These are phyloP conservation scores for Coemansia umbellata DNA, from an alignment of 192 early-diverging fungal genomes.

Conservation along the genomic window DNA sequence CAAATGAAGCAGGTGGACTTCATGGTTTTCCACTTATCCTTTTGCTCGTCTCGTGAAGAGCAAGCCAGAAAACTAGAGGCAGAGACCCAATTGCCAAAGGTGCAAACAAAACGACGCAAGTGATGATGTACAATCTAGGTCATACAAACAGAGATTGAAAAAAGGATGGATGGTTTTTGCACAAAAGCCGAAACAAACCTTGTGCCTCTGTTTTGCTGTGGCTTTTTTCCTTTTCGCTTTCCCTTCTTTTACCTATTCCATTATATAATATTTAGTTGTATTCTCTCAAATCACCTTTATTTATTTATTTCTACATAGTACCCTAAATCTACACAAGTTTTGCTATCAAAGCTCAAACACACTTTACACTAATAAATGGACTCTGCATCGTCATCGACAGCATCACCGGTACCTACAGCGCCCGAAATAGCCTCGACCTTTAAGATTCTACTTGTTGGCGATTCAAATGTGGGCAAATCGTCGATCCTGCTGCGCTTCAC, in stretches of 20 bases:
- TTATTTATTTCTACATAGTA: background rate
- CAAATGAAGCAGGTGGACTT: too few species aligned
- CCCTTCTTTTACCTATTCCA: background rate
- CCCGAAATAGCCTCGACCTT: constrained; percentile 73
- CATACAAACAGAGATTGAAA: constrained; percentile 1
- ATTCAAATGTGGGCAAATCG: constrained; percentile 93
- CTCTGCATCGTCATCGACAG: constrained; percentile 5
- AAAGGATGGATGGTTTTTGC: too few species aligned
- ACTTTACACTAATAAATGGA: background rate
- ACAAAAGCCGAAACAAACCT: background rate
- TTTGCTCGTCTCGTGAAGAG: too few species aligned
- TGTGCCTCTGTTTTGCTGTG: background rate
- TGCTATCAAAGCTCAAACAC: background rate
- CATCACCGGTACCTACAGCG: background rate
- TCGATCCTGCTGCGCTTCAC: constrained; percentile 90
- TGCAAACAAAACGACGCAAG: too few species aligned
- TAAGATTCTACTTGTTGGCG: constrained; percentile 93
- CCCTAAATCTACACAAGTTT: background rate
- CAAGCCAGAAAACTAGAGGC: too few species aligned
- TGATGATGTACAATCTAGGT: too few species aligned
- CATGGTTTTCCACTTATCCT: too few species aligned
- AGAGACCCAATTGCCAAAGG: too few species aligned
- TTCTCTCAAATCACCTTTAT: background rate
- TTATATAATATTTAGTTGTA: background rate
- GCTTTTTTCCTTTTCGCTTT: background rate